Evolutionary conservation across 2,329 filamentous ascomycete genomes (phyloP).

Genomic region (Clonostachys chloroleuca): DNA sequence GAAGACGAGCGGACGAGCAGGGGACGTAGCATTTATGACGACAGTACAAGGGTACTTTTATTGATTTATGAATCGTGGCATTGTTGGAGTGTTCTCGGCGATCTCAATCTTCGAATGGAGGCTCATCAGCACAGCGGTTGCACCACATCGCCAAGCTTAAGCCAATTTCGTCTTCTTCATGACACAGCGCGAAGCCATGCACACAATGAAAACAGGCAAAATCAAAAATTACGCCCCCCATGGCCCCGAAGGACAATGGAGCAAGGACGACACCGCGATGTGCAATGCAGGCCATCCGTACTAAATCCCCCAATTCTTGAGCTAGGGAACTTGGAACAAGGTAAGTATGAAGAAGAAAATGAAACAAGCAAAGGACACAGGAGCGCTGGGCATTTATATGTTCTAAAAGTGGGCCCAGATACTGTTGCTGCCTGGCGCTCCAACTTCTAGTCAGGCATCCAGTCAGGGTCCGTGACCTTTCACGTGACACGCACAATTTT

Average conservation of each 20-base stretch:
- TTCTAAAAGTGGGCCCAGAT: not conserved
- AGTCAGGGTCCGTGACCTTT: not conserved
- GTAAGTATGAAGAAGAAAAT: conserved; percentile 45
- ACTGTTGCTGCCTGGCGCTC: conserved; percentile 12
- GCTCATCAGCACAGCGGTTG: too few species aligned
- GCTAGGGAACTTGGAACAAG: conserved; percentile 35
- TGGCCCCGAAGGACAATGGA: conserved; percentile 42
- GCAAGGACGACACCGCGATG: conserved; percentile 41
- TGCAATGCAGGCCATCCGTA: conserved; percentile 47
- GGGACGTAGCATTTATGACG: too few species aligned
- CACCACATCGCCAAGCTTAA: too few species aligned
- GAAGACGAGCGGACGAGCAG: too few species aligned
- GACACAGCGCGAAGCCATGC: conserved; percentile 25
- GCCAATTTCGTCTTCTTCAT: conserved; percentile 31
- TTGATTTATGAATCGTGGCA: too few species aligned
- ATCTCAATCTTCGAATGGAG: too few species aligned
- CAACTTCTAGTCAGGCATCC: conserved; percentile 5
- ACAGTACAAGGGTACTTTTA: too few species aligned
- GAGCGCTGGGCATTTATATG: conserved; percentile 23
- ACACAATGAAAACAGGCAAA: conserved; percentile 36
- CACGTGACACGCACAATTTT: conserved; percentile 14
- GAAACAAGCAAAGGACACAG: conserved; percentile 5
- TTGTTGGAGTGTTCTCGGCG: too few species aligned
- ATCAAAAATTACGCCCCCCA: conserved; percentile 47
- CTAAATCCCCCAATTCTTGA: conserved; percentile 37